phyloP scores from a whole-genome alignment of 805 yeast species.

The Suhomyces sp. region DNA sequence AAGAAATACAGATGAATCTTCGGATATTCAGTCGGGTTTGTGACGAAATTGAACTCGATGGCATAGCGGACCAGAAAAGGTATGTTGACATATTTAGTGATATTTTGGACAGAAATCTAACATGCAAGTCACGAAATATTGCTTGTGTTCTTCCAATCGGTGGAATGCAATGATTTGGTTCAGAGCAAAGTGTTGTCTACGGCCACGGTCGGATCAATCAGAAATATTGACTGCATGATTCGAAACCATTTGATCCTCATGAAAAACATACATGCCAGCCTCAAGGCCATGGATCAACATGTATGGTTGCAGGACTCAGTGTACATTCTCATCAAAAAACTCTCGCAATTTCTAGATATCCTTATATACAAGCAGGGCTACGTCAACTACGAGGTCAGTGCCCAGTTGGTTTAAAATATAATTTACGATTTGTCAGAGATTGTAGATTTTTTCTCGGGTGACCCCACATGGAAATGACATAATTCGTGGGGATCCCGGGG shows the following conservation, averaged over 20 bases:
- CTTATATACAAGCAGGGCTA: not conserved
- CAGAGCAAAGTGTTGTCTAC: not conserved
- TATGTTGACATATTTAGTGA: not conserved
- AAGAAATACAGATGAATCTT: not conserved
- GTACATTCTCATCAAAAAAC: not conserved
- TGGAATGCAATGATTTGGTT: not conserved
- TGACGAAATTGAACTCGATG: not conserved
- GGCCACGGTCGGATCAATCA: not conserved
- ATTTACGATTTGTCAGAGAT: not conserved
- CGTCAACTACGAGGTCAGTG: not conserved
- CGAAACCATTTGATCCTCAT: not conserved
- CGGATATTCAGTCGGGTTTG: not conserved
- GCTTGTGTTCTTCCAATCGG: not conserved
- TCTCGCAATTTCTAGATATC: slow-evolving; percentile 1
- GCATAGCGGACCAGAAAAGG: not conserved
- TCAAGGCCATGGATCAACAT: not conserved
- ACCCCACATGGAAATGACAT: not conserved
- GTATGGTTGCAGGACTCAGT: not conserved
- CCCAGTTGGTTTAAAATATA: not conserved
- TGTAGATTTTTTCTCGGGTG: not conserved
- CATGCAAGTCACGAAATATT: not conserved
- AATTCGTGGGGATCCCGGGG: not conserved
- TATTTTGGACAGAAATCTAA: not conserved
- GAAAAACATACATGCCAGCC: not conserved
- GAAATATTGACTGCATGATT: not conserved